Base-by-base conservation (phyloP, 208 protist species). In the Leishmania gerbilli region DNA sequence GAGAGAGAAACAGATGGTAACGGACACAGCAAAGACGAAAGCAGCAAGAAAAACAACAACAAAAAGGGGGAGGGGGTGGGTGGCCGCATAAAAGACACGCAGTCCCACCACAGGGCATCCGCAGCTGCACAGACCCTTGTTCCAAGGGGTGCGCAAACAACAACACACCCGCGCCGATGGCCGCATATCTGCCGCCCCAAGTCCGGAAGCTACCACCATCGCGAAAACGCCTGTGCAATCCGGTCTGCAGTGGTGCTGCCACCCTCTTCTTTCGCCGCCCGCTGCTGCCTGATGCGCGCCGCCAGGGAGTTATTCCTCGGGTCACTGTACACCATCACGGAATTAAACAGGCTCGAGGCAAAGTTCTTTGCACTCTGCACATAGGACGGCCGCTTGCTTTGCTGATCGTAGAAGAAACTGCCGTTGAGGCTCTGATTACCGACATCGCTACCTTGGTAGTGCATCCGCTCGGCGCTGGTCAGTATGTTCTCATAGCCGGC, bases 401-500 rank as follows among this genome's bases (percentile, higher is more conserved):
- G 84, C 31, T 79, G 82, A 72, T 95, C 90, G 81, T 91, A 97
- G 84, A 90, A 94, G 79, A 89, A 91, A 67, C 79, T 83, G 53
- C 86, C 80, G 75, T 82, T 88, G 72, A 81, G 37, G 71, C 81
- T 83, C 49, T 84, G 77, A 45, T 87, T 83, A 55, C 62, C 67
- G 34, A 51, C 21, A 56, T 76, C 77, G 74, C 74, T 79, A 9
- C 68, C 76, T 37, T 85, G 86, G 47, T 78, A 75, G 47, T 49
- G 71, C 80, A 85, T 85, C 65, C 81, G 67, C 79, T 85, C 81
- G 37, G 77, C 81, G 37, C 77, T 85, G 68, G 62, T 79, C 53
- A 93, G 89, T 27, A 94, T 77, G 64, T 87, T 92, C 53, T 86
- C 87, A 78, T 92, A 95, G 24, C 92, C 92, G 4, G 88, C 80